A percentile compares a stretch with the other conserved stretches of the same genome.
Conservation (phyloP, 2,329 filamentous ascomycete genomes). For the Ophiognomonia clavigignenti-juglandacearum region DNA sequence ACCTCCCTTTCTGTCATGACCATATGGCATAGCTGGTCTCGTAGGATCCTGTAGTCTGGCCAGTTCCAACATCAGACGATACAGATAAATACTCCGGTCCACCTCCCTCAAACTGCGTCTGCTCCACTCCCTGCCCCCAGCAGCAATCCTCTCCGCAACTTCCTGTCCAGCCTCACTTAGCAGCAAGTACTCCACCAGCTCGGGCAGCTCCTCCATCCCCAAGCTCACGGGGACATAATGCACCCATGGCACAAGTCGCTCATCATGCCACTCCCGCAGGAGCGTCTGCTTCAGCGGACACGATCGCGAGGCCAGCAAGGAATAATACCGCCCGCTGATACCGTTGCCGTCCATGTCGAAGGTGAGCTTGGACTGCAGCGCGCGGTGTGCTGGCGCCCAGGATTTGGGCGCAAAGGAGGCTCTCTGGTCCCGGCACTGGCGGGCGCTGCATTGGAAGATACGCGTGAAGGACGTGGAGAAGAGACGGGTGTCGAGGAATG, state of each 20-base stretch:
- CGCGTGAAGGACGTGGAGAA: slow-evolving; percentile 14
- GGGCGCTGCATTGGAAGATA: slow-evolving; percentile 7
- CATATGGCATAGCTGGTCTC: too few species aligned
- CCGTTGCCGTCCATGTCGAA: slow-evolving; percentile 54
- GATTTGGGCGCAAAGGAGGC: slow-evolving; percentile 15
- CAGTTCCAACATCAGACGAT: slow-evolving; percentile 56
- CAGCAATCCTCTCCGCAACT: slow-evolving; percentile 46
- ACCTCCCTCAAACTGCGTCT: slow-evolving; percentile 47
- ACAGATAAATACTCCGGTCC: slow-evolving; percentile 57
- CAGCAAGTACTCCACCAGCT: slow-evolving; percentile 42
- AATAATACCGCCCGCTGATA: slow-evolving; percentile 49
- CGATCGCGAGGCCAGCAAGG: slow-evolving; percentile 42
- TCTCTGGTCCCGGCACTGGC: slow-evolving; percentile 15
- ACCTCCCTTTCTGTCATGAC: too few species aligned
- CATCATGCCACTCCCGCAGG: slow-evolving; percentile 54
- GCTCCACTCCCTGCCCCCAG: slow-evolving; percentile 51
- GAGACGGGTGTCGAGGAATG: slow-evolving; percentile 6
- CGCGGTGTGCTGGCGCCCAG: slow-evolving; percentile 11
- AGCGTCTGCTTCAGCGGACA: slow-evolving; percentile 47
- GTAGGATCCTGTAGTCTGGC: slow-evolving; percentile 33
- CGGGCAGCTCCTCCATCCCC: slow-evolving; percentile 45
- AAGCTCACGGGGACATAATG: slow-evolving; percentile 52
- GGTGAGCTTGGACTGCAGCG: slow-evolving; percentile 34
- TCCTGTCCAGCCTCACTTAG: slow-evolving; percentile 39
- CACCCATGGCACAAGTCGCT: slow-evolving; percentile 49